Conservation (phyloP, 257 asterid species). For the Datura wrightii region DNA sequence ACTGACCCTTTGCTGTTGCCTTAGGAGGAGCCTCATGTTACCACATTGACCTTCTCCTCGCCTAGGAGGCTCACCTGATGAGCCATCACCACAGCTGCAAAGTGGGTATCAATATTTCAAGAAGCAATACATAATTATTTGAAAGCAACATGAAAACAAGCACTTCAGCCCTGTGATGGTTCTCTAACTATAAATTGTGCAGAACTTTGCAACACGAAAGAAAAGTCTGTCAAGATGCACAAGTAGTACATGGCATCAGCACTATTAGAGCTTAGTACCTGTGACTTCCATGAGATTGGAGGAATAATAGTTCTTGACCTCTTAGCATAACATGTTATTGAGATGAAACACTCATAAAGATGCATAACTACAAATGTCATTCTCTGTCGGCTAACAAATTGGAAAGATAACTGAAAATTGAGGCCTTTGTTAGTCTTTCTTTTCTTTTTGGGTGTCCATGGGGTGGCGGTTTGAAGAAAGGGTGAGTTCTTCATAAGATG, state of each 20-base stretch:
- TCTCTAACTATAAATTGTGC: not conserved
- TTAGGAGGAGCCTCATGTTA: conserved; percentile 91
- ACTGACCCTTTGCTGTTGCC: conserved; percentile 89
- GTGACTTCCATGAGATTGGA: not conserved
- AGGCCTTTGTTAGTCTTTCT: not conserved
- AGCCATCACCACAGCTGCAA: conserved; percentile 85
- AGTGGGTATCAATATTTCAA: conserved; percentile 30
- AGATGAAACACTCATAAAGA: not conserved
- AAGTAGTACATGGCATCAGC: not conserved
- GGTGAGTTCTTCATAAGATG: not conserved
- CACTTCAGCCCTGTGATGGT: conserved; percentile 15
- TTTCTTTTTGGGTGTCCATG: not conserved
- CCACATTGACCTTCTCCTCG: conserved; percentile 93
- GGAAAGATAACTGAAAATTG: not conserved
- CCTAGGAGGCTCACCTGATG: conserved; percentile 78
- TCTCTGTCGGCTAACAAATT: not conserved
- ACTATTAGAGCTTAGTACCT: not conserved
- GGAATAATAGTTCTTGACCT: not conserved
- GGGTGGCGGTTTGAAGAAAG: not conserved
- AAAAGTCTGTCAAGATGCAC: not conserved
- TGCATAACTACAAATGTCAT: not conserved
- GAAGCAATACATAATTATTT: not conserved
- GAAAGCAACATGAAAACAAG: not conserved
- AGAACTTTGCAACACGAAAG: not conserved
- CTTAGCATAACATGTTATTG: not conserved